phyloP scores from a whole-genome alignment of 1,284 basidiomycete species.

The Ustilago crameri region DNA sequence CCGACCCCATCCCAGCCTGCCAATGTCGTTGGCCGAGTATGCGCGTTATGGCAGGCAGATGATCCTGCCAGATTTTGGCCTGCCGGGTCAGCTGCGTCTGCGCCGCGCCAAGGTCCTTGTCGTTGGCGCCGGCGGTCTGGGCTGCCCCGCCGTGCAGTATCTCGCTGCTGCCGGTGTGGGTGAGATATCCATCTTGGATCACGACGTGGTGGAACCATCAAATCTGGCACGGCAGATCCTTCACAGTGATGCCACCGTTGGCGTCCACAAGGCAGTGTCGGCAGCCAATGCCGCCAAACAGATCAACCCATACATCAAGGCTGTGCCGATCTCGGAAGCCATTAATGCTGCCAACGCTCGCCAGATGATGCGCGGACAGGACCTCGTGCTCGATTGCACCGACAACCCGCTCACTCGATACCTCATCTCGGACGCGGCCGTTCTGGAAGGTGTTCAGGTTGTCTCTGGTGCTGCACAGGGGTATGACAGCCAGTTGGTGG shows the following conservation, averaged over 20 bases:
- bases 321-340: conserved; percentile 31
- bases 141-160: conserved; percentile 94
- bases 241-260: conserved; percentile 83
- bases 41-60: conserved; percentile 94
- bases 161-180: conserved; percentile 91
- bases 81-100: conserved; percentile 81
- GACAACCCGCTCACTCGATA: conserved; percentile 94
- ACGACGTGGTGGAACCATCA: conserved; percentile 87
- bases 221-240: conserved; percentile 95
- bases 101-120: conserved; percentile 81
- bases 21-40: conserved; percentile 76
- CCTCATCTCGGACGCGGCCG: conserved; percentile 90
- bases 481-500: conserved; percentile 83
- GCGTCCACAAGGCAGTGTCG: conserved; percentile 83
- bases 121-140: conserved; percentile 93
- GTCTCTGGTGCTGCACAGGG: conserved; percentile 93
- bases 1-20: conserved; percentile 7
- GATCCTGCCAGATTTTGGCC: conserved; percentile 89
- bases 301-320: conserved; percentile 60
- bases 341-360: conserved; percentile 55
- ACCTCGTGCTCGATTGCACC: conserved; percentile 91
- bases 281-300: conserved; percentile 72
- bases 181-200: conserved; percentile 86
- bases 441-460: conserved; percentile 79
- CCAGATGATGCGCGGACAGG: conserved; percentile 61